These are phyloP conservation scores for Amanita muscaria DNA, from an alignment of 768 basidiomycete species.

Conservation along the genomic window DNA sequence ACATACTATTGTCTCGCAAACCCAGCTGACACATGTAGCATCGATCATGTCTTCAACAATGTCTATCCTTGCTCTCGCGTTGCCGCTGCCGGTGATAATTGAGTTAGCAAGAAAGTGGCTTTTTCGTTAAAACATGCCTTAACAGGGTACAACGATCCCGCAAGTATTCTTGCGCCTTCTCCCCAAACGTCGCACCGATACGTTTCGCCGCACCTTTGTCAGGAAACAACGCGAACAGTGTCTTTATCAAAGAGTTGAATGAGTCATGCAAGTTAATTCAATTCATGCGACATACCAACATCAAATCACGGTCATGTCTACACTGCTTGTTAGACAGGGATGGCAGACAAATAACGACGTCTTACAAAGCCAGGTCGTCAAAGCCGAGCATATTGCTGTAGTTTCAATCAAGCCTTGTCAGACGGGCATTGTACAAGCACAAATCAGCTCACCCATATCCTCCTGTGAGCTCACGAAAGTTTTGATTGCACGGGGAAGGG, in stretches of 20 bases:
- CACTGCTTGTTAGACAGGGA: neutral
- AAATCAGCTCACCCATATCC: slow-evolving; percentile 14
- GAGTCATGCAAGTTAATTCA: neutral
- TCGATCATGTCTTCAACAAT: slow-evolving; percentile 19
- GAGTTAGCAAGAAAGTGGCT: neutral
- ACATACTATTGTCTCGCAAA: slow-evolving; percentile 18
- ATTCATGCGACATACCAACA: slow-evolving; percentile 12
- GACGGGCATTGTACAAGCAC: too few relatives aligned
- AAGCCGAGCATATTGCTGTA: slow-evolving; percentile 15
- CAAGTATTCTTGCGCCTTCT: slow-evolving; percentile 11
- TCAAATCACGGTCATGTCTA: slow-evolving; percentile 16
- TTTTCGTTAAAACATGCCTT: neutral
- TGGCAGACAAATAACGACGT: neutral
- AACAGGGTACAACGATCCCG: slow-evolving; percentile 3
- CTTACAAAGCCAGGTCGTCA: slow-evolving; percentile 14
- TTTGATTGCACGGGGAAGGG: slow-evolving; percentile 10
- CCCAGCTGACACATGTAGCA: slow-evolving; percentile 19
- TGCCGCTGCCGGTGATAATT: neutral
- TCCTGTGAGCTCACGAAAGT: slow-evolving; percentile 12
- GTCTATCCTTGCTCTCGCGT: slow-evolving; percentile 13
- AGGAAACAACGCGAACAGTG: slow-evolving; percentile 16
- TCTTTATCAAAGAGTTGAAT: slow-evolving; percentile 5
- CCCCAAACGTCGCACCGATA: slow-evolving; percentile 14
- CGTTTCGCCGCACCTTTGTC: slow-evolving; percentile 10
- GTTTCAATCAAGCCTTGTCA: neutral